Base-by-base conservation (phyloP, 257 asterid genomes). In the Solanum gracilifrons region DNA sequence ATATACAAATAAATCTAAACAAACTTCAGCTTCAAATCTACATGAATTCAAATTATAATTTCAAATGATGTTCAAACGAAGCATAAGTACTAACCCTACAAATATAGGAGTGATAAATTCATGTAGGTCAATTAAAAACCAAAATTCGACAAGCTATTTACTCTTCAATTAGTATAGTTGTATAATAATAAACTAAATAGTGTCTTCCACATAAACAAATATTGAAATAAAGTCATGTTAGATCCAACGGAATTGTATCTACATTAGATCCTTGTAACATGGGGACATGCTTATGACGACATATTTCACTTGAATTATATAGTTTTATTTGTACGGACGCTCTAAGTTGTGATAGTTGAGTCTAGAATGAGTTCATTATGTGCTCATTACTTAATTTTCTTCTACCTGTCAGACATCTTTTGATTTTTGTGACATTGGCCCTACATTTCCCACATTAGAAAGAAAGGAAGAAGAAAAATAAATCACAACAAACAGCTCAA, bases 231-330 rank as follows among this genome's bases (percentile, higher is more conserved):
- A 86, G 71, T 74, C 64, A 73, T 23, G 85, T 23, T 86, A 51
- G 76, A 46, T 51, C 62, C 16, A 55, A 75, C 25, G 4, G 39
- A 13, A 43, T 23, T 46, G 69, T 41, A n/a, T n/a, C 18, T 13
- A 80, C 13, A 7, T 39, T 33, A 27, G 48, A n/a, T 48, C 31
- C 11, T 69, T 48, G 33, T 32, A 23, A 62, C 43, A 76, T 76
- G 86, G 20, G n/a, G 13, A 8, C 41, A 31, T 46, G 69, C 69
- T 60, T 29, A 89, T 88, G 92, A 87, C 90, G 90, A 90, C 92
- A 90, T 87, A 88, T 84, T 87, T 87, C 83, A 68, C 11, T 18
- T 36, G 46, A 85, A 51, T 3, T 86, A 76, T 15, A 33, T 23
- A 60, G 9, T 36, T 55, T 69, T 62, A 9, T 11, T 5, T 21